phyloP scores from a whole-genome alignment of 441 rosid species.

The Gossypium davidsonii region DNA sequence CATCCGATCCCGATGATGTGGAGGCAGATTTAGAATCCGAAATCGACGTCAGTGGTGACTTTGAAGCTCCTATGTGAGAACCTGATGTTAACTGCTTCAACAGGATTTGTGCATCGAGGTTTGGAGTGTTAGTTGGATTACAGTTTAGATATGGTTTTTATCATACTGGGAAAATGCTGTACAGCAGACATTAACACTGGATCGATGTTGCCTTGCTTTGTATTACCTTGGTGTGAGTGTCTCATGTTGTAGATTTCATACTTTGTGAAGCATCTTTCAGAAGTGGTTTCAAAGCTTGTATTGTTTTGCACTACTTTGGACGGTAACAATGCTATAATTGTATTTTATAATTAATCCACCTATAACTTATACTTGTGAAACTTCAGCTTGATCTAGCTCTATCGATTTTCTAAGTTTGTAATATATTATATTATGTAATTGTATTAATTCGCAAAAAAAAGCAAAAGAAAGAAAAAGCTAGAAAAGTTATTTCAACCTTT shows the following conservation, averaged over 20 bases:
- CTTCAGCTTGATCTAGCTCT: too few relatives aligned
- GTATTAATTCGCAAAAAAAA: too few relatives aligned
- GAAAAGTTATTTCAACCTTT: too few relatives aligned
- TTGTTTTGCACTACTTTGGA: neutral
- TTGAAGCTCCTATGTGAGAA: conserved; percentile 8
- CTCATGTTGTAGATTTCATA: neutral
- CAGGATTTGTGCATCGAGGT: neutral
- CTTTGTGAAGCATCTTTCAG: neutral
- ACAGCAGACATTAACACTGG: neutral
- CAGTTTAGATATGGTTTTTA: neutral
- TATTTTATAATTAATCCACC: neutral
- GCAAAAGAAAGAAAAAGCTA: too few relatives aligned
- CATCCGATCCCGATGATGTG: conserved; percentile 29
- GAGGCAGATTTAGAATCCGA: conserved; percentile 46
- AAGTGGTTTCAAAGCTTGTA: neutral
- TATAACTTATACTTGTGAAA: too few relatives aligned
- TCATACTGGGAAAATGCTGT: conserved; percentile 12
- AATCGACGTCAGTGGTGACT: conserved; percentile 39
- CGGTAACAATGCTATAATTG: neutral
- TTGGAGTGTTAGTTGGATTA: neutral
- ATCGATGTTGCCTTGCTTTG: neutral
- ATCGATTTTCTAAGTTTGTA: too few relatives aligned
- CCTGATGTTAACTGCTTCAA: neutral
- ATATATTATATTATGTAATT: too few relatives aligned
- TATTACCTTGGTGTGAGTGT: neutral